A percentile compares a stretch with the other conserved stretches of the same genome.
phyloP scores from a whole-genome alignment of 2,329 filamentous ascomycete species.

The Cladosporium sp. region DNA sequence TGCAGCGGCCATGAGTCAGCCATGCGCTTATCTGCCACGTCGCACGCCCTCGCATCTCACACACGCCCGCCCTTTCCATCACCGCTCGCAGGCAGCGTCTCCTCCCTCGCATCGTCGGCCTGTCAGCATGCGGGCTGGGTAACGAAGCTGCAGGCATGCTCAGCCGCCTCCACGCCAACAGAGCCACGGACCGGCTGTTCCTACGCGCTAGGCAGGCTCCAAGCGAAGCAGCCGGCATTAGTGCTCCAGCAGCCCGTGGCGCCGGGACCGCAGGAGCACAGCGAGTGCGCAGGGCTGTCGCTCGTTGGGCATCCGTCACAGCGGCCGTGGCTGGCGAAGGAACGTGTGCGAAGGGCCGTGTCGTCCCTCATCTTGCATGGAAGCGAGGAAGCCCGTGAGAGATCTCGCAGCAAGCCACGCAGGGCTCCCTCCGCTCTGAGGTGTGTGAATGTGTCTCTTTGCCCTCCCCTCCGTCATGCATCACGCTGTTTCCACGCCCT shows the following conservation, averaged over 20 bases:
- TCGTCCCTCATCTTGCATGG: background rate
- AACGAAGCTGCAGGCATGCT: background rate
- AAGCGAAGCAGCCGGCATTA: constrained; percentile 6
- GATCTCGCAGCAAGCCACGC: constrained; percentile 5
- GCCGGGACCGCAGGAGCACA: background rate
- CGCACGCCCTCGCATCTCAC: background rate
- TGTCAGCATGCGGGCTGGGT: background rate
- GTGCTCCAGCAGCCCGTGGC: background rate
- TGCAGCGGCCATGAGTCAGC: constrained; percentile 4
- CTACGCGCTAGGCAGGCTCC: background rate
- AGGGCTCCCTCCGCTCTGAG: background rate
- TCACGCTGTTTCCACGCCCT: background rate
- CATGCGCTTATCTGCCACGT: constrained; percentile 5
- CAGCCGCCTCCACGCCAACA: constrained; percentile 9
- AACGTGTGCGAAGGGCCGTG: constrained; percentile 6
- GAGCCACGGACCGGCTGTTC: background rate
- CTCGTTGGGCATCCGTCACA: constrained; percentile 1
- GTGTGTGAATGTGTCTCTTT: background rate
- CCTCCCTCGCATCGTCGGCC: background rate
- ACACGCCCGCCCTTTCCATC: background rate
- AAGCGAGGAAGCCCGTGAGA: background rate
- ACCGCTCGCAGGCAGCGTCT: constrained; percentile 1
- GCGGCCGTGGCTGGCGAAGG: background rate
- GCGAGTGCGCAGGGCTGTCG: constrained; percentile 2
- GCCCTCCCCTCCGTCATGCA: background rate